These are phyloP conservation scores for Tagetes patula DNA, from an alignment of 129 eudicot genomes.

Conservation along the genomic window DNA sequence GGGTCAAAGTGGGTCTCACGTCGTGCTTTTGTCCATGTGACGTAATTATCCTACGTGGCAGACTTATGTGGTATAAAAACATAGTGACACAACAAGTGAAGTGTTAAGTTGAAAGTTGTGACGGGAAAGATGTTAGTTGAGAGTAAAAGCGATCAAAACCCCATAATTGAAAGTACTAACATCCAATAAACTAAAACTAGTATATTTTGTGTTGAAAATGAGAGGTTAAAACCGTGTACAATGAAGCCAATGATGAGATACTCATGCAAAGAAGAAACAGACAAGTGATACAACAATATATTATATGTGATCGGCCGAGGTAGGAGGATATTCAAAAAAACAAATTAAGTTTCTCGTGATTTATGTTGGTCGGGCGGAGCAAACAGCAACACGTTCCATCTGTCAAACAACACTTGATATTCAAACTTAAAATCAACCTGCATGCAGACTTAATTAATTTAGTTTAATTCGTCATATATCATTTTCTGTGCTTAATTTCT, in stretches of 20 bases:
- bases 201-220: conserved; percentile 10
- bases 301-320: conserved; percentile 25
- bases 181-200: too few species aligned
- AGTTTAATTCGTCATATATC: neutral
- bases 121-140: too few species aligned
- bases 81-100: too few species aligned
- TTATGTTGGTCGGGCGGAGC: conserved; percentile 43
- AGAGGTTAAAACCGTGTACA: conserved; percentile 16
- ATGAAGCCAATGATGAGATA: conserved; percentile 13
- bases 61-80: too few species aligned
- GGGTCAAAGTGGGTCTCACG: too few species aligned
- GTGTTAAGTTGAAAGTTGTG: too few species aligned
- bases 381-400: conserved; percentile 35
- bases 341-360: conserved; percentile 31
- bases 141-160: too few species aligned
- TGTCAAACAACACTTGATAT: conserved; percentile 22
- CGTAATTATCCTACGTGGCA: too few species aligned
- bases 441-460: neutral
- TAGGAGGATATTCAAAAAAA: conserved; percentile 17
- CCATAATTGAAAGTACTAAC: too few species aligned
- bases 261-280: conserved; percentile 35
- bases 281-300: conserved; percentile 19
- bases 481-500: neutral
- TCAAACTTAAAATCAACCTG: conserved; percentile 10
- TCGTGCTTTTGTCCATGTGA: too few species aligned